Conservation (phyloP, 805 yeast genomes). For the Candida sanyiensis region DNA sequence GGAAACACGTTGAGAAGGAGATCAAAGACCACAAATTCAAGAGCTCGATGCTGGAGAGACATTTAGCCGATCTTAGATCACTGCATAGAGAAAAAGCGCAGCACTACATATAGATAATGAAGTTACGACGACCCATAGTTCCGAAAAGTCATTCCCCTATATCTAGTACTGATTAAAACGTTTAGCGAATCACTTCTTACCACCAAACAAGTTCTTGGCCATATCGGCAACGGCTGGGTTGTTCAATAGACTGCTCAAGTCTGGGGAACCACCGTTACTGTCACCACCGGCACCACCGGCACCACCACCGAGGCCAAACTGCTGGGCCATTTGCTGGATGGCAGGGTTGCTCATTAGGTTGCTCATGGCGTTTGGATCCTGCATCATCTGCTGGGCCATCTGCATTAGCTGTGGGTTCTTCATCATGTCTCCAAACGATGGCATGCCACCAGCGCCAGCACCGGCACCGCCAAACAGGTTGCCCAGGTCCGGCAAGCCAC, state of each 20-base stretch:
- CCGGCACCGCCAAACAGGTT: constrained; percentile 53
- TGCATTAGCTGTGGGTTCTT: constrained; percentile 89
- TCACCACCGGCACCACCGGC: constrained; percentile 20
- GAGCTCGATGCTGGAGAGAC: constrained; percentile 19
- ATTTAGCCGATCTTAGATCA: constrained; percentile 19
- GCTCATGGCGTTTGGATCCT: constrained; percentile 70
- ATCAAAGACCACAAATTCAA: constrained; percentile 25
- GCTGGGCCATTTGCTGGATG: constrained; percentile 77
- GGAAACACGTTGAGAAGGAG: constrained; percentile 28
- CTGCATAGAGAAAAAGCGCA: background rate
- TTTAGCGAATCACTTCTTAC: constrained; percentile 11
- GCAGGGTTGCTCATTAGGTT: constrained; percentile 77
- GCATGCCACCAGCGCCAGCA: constrained; percentile 65
- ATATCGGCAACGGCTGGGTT: constrained; percentile 71
- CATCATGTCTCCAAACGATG: constrained; percentile 63
- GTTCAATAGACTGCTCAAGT: constrained; percentile 65
- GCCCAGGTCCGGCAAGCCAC: constrained; percentile 67
- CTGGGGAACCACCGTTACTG: constrained; percentile 35
- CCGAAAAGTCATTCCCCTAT: background rate
- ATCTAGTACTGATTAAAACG: background rate
- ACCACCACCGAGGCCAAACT: constrained; percentile 62
- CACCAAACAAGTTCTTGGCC: constrained; percentile 61
- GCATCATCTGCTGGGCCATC: constrained; percentile 85
- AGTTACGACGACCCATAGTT: background rate
- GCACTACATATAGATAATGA: background rate